Base-by-base conservation (phyloP, 441 rosid genomes). In the Gossypium gossypioides region DNA sequence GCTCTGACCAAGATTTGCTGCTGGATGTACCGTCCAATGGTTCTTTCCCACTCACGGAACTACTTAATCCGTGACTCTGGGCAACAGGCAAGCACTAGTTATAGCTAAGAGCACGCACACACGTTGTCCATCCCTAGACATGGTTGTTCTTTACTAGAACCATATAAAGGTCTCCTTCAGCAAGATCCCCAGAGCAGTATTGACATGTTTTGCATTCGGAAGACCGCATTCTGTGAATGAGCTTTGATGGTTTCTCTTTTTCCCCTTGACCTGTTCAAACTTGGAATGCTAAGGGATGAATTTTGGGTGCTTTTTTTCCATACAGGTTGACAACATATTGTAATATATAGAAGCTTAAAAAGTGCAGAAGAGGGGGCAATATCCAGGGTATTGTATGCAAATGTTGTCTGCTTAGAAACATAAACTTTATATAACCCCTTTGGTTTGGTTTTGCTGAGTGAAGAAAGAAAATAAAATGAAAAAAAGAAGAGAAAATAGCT, bases 21-120 rank as follows among this genome's bases (percentile, higher is more conserved):
- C 74, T 95, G 73, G 92, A 95, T 42, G 86, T 92, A 79, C 98
- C 99, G 22, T 87, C 88, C 73, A 86, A 88, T 15, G 80, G 89
- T 69, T 91, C 90, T 18, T 95, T 92, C 74, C 88, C 95, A 59
- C 93, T 88, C 79, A 96, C 98, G 60, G 99, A 95, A 82, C 91
- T 95, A 69, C 94, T 95, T 75, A 82, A 76, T 69, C 92, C 91
- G 2, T 52, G 12, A 40, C 77, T 75, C 13, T 74, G 85, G 84
- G 72, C 85, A 78, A 58, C 91, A 83, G 71, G 87, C 89, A 59
- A 86, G 86, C 80, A 74, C 81, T 77, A 80, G 87, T 34, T 34
- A 9, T 71, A 82, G 91, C 76, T 37, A 37, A 89, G 89, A 10
- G 79, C 65, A 68, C 74, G 80, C 80, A 5, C 82, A 37, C 85